These are phyloP conservation scores for Ampelocalamus luodianensis DNA, from an alignment of 176 grass and related monocot species.

Conservation along the genomic window DNA sequence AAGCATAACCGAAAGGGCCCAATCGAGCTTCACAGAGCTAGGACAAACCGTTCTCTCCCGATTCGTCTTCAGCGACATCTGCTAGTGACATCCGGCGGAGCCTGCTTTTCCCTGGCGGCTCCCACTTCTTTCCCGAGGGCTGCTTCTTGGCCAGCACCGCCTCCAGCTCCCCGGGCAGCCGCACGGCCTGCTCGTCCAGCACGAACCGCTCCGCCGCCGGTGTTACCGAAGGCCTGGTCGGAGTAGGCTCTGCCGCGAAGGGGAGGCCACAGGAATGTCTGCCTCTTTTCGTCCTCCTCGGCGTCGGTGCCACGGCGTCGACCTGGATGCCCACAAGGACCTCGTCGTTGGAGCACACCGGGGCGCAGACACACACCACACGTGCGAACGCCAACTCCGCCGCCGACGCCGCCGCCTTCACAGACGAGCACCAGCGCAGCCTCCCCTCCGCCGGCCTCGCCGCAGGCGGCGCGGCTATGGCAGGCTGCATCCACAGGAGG, in stretches of 20 bases:
- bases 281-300: neutral
- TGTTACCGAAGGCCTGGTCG: neutral
- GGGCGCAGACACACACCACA: conserved; percentile 50
- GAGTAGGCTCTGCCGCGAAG: neutral
- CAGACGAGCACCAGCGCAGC: conserved; percentile 45
- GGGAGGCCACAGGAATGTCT: neutral
- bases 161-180: conserved; percentile 49
- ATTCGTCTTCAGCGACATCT: neutral
- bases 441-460: neutral
- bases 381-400: conserved; percentile 45
- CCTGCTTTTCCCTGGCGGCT: conserved; percentile 56
- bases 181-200: conserved; percentile 51
- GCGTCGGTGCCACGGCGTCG: conserved; percentile 39
- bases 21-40: conserved; percentile 5
- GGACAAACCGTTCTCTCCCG: neutral
- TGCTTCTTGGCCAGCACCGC: conserved; percentile 4
- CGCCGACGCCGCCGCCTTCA: conserved; percentile 46
- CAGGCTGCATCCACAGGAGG: conserved; percentile 24
- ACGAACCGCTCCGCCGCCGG: conserved; percentile 33
- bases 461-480: neutral
- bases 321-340: conserved; percentile 41
- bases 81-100: conserved; percentile 64
- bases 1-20: conserved; percentile 17
- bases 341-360: conserved; percentile 57
- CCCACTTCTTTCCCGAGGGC: conserved; percentile 26